Base-by-base conservation (phyloP, 2,329 filamentous ascomycete species). In the Paecilomyces dactylethromorphus region DNA sequence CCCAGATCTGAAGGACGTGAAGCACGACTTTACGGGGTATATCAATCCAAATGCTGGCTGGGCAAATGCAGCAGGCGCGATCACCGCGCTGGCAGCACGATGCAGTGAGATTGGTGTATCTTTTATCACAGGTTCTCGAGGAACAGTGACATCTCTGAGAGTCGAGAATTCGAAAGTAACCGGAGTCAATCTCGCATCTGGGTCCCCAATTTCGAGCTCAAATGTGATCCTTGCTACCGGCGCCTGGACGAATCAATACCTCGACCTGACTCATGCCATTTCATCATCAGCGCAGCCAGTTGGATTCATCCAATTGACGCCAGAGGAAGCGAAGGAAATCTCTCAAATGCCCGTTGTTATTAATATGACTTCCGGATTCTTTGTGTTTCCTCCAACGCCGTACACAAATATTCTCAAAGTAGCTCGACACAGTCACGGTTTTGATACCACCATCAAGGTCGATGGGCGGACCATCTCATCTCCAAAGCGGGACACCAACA, bases 141-240 rank as follows among this genome's bases (percentile, higher is more conserved):
- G 69, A 4, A 69, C 66, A 18, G 68, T 71, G 1, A 24, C 56
- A 2, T 70, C 67, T 0, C 61, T 71, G 67, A 61, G 63, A 50
- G 65, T 64, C 26, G 76, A 62, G 15, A 63, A 62, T 1, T 60
- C 62, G 1, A 60, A 61, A 8, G 64, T 84, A n/a, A 78, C 80
- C 0, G 90, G 90, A 33, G 89, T 79, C 22, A 79, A 75, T n/a
- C 74, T 87, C 7, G 65, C 68, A 1, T 74, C 80, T 57, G 81
- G 80, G 0, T 69, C 69, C 10, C 73, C 69, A 26, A 62, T 89
- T 2, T 76, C 74, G 12, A 89, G 87, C 1, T 86, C 89, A 39
- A 79, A 93, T 5, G 87, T 89, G n/a, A 81, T 96, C 55, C 79
- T 94, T 2, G 90, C 91, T 0, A 86, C 91, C 0, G 92, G 92